A percentile compares a stretch with the other conserved stretches of the same genome.
phyloP scores from a whole-genome alignment of 306 rosid genomes.

The Glycine latifolia region DNA sequence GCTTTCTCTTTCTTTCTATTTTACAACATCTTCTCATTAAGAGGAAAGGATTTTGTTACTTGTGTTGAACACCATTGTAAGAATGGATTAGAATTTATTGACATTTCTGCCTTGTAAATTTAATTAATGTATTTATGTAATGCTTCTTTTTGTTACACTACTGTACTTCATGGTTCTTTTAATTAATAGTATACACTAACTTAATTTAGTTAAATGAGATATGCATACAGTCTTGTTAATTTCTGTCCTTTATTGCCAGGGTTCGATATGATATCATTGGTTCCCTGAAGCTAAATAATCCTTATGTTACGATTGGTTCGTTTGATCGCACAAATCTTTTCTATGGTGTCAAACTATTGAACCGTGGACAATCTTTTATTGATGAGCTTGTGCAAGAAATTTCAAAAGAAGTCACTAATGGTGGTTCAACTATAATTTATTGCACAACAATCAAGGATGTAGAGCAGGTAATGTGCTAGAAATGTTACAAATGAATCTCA shows the following conservation, averaged over 20 bases:
- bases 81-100: background rate
- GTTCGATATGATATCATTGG: conserved; percentile 75
- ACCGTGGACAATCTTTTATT: conserved; percentile 65
- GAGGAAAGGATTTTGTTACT: no score
- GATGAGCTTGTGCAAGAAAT: conserved; percentile 74
- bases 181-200: conserved; percentile 1
- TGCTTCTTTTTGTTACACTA: conserved; percentile 28
- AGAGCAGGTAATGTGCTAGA: conserved; percentile 68
- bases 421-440: conserved; percentile 85
- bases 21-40: no score
- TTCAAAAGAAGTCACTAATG: conserved; percentile 60
- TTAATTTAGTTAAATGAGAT: conserved; percentile 23
- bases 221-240: conserved; percentile 28
- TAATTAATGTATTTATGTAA: conserved; percentile 29
- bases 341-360: conserved; percentile 81
- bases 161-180: conserved; percentile 6
- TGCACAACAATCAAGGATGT: conserved; percentile 92
- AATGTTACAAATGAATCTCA: conserved; percentile 37
- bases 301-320: conserved; percentile 74
- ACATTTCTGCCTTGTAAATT: conserved; percentile 1
- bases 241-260: conserved; percentile 57
- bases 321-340: conserved; percentile 87
- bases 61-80: no score
- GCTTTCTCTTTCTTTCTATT: no score
- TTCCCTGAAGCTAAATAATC: conserved; percentile 80